Base-by-base conservation (phyloP, 768 basidiomycete genomes). In the Podaxis pistillaris region DNA sequence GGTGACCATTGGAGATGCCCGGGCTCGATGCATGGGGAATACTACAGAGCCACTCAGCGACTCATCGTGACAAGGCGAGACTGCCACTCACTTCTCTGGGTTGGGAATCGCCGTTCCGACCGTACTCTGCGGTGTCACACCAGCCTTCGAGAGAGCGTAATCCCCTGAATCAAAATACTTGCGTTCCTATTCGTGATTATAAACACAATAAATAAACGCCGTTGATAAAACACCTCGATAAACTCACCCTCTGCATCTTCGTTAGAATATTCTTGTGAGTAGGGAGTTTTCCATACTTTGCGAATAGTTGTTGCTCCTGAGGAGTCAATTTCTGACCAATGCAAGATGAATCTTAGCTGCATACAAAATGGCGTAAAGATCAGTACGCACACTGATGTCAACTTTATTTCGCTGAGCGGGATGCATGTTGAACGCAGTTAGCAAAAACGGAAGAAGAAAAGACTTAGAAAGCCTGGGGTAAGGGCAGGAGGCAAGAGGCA, bases 121-220 rank as follows among this genome's bases (percentile, higher is more conserved):
- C 2, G 86, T 83, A 66, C 83, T 91, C 74, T 93, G 92, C 53
- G 93, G 89, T n/a, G 89, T 83, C 52, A 90, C 88, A 28, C 97
- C 91, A 2, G 97, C 97, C 75, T 98, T 98, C 56, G 94, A 94
- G 67, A 99, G 81, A 33, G 96, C 96, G 71, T 98, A 98, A 75
- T 99, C 97, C 62, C 97, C 97, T 60, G 96, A 98, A 78, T 98
- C 97, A 75, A 99, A 99, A 79, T 94, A 99, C 77, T 98, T 98
- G 70, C 97, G 92, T 72, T 99, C 96, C 96, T 98, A 68, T 40
- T 57, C 62, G 70, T 56, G 65, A 22, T 65, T 65, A 62, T 59
- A 40, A 67, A 54, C 56, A 63, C 49, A 64, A 41, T 60, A 40
- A 64, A 41, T 60, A 40, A 60, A 47, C 65, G 56, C 64, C 60